Evolutionary conservation across 495 filamentous ascomycete genomes (phyloP).

Genomic region (Penicillium diatomitis): DNA sequence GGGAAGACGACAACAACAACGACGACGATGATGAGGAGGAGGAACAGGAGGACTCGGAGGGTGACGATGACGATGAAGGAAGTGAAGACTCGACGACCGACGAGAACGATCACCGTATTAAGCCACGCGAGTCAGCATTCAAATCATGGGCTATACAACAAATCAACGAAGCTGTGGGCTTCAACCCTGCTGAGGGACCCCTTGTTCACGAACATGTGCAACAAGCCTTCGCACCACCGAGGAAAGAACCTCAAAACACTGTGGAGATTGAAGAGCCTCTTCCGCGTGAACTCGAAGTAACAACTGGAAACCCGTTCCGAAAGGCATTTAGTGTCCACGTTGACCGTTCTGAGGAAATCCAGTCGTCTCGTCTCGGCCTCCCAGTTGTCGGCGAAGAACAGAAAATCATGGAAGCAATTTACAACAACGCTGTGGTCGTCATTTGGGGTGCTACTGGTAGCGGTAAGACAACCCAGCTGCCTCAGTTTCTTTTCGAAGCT

Average conservation of each 20-base stretch:
- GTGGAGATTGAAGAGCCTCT: conserved; percentile 65
- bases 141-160: conserved; percentile 87
- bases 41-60: conserved; percentile 19
- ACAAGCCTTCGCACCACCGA: conserved; percentile 19
- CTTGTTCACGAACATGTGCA: conserved; percentile 16
- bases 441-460: conserved; percentile 95
- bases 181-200: conserved; percentile 41
- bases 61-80: conserved; percentile 19
- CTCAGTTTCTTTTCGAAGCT: conserved; percentile 90
- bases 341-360: conserved; percentile 60
- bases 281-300: conserved; percentile 61
- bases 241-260: conserved; percentile 25
- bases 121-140: conserved; percentile 60
- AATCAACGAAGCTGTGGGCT: conserved; percentile 65
- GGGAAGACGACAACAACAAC: too few species aligned
- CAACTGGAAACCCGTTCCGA: conserved; percentile 47
- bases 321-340: conserved; percentile 73
- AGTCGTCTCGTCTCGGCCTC: conserved; percentile 65
- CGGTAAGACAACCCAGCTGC: conserved; percentile 94
- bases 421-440: conserved; percentile 77
- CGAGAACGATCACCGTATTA: conserved; percentile 28
- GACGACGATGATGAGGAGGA: conserved; percentile 9
- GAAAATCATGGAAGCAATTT: conserved; percentile 95
- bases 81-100: neutral
- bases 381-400: conserved; percentile 94